Evolutionary conservation across 805 yeast species (phyloP).

Genomic region (Kodamaea laetipori): DNA sequence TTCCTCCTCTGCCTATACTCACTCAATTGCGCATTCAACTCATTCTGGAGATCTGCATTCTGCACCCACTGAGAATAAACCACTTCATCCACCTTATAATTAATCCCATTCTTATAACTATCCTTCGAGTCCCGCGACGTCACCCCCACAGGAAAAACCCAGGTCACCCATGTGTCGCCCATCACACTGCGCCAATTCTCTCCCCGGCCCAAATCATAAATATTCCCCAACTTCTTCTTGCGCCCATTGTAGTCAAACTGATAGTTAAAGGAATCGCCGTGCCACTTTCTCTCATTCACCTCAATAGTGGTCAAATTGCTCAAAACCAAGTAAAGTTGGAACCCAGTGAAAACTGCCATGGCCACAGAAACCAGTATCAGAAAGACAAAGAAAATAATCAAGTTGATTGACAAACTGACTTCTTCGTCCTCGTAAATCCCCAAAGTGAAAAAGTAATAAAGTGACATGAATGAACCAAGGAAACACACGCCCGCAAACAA

Average conservation of each 20-base stretch:
- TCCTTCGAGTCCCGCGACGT: conserved; percentile 23
- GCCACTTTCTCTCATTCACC: conserved; percentile 56
- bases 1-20: conserved; percentile 12
- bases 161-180: conserved; percentile 67
- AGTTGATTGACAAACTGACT: conserved; percentile 53
- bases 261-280: conserved; percentile 33
- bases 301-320: conserved; percentile 83
- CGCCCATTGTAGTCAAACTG: conserved; percentile 42
- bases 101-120: conserved; percentile 47
- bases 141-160: conserved; percentile 64
- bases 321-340: conserved; percentile 59
- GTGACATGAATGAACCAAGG: conserved; percentile 37
- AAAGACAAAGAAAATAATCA: conserved; percentile 63
- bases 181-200: conserved; percentile 69
- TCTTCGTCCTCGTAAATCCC: conserved; percentile 36
- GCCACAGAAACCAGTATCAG: conserved; percentile 54
- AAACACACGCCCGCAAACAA: conserved; percentile 49
- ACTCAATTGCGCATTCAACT: conserved; percentile 44
- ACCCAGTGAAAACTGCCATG: conserved; percentile 50
- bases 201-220: conserved; percentile 70
- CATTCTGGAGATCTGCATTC: conserved; percentile 48
- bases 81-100: conserved; percentile 49
- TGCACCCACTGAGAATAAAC: conserved; percentile 42
- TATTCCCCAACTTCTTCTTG: conserved; percentile 55
- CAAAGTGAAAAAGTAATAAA: conserved; percentile 51